Evolutionary conservation across 768 basidiomycete genomes (phyloP).

Genomic region (Hydnomerulius pinastri): DNA sequence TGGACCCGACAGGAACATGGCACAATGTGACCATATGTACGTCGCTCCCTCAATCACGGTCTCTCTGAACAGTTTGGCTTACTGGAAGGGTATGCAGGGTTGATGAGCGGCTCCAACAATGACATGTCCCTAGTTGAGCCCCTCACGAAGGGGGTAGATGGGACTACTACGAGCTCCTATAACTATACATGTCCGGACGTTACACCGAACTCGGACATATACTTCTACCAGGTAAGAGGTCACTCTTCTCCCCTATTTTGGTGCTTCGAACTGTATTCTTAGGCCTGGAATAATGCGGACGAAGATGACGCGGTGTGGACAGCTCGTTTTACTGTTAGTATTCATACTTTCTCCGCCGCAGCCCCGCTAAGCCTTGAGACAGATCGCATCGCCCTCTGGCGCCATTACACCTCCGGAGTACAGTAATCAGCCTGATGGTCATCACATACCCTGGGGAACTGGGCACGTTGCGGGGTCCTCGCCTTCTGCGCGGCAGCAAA

Average conservation of each 20-base stretch:
- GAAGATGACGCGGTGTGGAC: conserved; percentile 34
- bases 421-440: conserved; percentile 36
- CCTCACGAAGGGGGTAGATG: conserved; percentile 34
- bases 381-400: conserved; percentile 38
- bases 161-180: conserved; percentile 35
- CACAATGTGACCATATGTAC: conserved; percentile 40
- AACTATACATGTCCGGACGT: conserved; percentile 41
- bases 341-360: neutral
- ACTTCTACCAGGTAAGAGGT: conserved; percentile 40
- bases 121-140: conserved; percentile 35
- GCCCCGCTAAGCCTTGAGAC: neutral
- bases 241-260: neutral
- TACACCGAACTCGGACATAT: conserved; percentile 38
- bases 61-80: neutral
- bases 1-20: conserved; percentile 34
- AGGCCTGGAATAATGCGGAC: conserved; percentile 35
- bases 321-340: conserved; percentile 38
- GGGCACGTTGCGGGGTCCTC: conserved; percentile 19
- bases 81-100: conserved; percentile 19
- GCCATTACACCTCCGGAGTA: conserved; percentile 27
- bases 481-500: neutral
- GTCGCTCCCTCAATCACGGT: conserved; percentile 1
- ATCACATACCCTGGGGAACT: conserved; percentile 38
- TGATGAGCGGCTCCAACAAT: conserved; percentile 42
- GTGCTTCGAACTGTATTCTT: neutral